Base-by-base conservation (phyloP, 176 grass and related monocot genomes). In the Guadua angustifolia region DNA sequence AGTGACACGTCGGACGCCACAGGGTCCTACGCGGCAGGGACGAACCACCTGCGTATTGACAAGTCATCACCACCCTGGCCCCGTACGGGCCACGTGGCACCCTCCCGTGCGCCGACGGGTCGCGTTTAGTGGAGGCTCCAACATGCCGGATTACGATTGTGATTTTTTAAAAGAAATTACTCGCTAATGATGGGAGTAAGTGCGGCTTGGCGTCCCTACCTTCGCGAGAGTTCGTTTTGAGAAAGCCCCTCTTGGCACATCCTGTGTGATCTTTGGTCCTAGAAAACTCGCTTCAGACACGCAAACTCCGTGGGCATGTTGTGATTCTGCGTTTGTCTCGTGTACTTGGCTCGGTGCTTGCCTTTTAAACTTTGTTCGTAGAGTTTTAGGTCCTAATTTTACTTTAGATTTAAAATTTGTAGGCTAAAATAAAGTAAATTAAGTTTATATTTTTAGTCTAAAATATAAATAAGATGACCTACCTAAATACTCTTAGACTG, bases 81-180 rank as follows among this genome's bases (percentile, higher is more conserved):
- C 26, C 68, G 10, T 40, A 1, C 19, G 7, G 0, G 69, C 73
- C 83, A 92, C 43, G 5, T 79, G 87, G 67, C 79, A 19, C 17
- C 1, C 73, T 46, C 52, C 40, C 36, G 4, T 68, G 1, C 6
- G 45, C 61, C 59, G 33, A 35, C 60, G 66, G 71, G 69, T 83
- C 83, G 9, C 40, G 4, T 40, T 84, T 94, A 94, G 89, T 94
- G 91, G 87, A 92, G 75, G 71, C 71, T 86, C 87, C 91, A 88
- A 77, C 57, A 71, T 0, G 60, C 65, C 12, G 67, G 75, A 81
- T 81, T 40, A 82, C 73, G 81, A 84, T 77, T 45, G 73, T 0
- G 38, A 49, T 78, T 83, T 81, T 82, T 56, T 75, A 2, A 29
- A 29, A 29, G 29, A 29, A 29, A 29, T 29, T 29, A 29, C 29